Conservation (phyloP, 305 asterid species). For the Solanum hybrid region DNA sequence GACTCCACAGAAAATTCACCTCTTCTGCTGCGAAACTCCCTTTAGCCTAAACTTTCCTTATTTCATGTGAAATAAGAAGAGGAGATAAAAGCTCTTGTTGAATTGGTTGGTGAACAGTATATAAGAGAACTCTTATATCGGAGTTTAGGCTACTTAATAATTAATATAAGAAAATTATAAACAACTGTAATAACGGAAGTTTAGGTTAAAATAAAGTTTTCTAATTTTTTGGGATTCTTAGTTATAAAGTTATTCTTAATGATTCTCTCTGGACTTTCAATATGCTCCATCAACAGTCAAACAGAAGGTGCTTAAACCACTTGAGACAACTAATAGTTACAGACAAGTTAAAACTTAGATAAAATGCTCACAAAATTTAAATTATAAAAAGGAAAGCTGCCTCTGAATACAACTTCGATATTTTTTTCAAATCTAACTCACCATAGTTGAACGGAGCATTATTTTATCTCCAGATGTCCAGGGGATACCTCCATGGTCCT, state of each 20-base stretch:
- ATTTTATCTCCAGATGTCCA: conserved; percentile 18
- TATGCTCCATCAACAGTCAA: not conserved
- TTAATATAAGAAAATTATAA: not conserved
- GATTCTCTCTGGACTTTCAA: not conserved
- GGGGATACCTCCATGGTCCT: conserved; percentile 20
- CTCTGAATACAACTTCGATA: not conserved
- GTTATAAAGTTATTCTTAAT: not conserved
- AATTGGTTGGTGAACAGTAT: not conserved
- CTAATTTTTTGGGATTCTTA: not conserved
- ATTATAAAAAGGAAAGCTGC: not conserved
- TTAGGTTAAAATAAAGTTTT: not conserved
- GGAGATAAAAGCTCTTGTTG: not conserved
- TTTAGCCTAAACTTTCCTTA: not conserved
- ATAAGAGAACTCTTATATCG: not conserved
- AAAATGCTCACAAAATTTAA: not conserved
- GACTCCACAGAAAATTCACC: not conserved
- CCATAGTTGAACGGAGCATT: conserved; percentile 12
- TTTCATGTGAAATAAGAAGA: not conserved
- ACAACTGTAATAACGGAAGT: not conserved
- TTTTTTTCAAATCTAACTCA: conserved; percentile 7
- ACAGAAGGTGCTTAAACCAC: conserved; percentile 1
- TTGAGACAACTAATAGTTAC: not conserved
- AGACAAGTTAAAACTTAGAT: not conserved
- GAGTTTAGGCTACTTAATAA: not conserved
- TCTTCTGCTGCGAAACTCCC: not conserved